These are phyloP conservation scores for Saccharomycopsis phalli DNA, from an alignment of 1,139 yeast genomes.

Conservation along the genomic window DNA sequence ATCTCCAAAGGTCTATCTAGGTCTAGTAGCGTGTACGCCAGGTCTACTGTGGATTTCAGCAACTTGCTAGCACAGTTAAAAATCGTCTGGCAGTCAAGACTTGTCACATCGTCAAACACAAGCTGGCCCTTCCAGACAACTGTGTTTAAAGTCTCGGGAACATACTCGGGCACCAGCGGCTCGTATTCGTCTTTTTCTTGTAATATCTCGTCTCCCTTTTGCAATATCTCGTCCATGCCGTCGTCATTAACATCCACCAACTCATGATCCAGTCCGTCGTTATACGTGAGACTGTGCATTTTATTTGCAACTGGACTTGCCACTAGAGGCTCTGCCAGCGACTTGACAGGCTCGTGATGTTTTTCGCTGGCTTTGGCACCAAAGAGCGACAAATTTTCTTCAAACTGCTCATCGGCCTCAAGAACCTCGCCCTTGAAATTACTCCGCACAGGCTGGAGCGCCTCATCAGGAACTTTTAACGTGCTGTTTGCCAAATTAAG, in stretches of 20 bases:
- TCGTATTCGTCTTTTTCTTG: too few species aligned
- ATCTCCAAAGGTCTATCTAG: conserved; percentile 1
- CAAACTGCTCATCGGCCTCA: conserved; percentile 1
- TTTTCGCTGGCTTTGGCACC: background rate
- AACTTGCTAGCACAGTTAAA: conserved; percentile 3
- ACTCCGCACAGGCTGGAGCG: conserved; percentile 4
- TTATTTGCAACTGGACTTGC: background rate
- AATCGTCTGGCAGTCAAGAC: background rate
- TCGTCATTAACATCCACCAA: background rate
- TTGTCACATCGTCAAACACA: conserved; percentile 7
- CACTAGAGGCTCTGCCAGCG: background rate
- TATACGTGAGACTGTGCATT: background rate
- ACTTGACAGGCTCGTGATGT: background rate
- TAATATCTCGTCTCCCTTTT: background rate
- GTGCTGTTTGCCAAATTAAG: conserved; percentile 12
- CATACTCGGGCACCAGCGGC: background rate
- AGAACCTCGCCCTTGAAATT: conserved; percentile 9
- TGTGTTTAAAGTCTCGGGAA: background rate
- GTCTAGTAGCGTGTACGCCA: conserved; percentile 3
- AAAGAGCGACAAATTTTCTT: background rate
- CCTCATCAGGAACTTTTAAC: conserved; percentile 1
- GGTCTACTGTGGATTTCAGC: background rate
- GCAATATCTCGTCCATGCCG: conserved; percentile 5
- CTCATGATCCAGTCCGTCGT: background rate
- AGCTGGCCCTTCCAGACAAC: conserved; percentile 9